phyloP scores from a whole-genome alignment of 805 yeast species.

The Pichia paraexigua region DNA sequence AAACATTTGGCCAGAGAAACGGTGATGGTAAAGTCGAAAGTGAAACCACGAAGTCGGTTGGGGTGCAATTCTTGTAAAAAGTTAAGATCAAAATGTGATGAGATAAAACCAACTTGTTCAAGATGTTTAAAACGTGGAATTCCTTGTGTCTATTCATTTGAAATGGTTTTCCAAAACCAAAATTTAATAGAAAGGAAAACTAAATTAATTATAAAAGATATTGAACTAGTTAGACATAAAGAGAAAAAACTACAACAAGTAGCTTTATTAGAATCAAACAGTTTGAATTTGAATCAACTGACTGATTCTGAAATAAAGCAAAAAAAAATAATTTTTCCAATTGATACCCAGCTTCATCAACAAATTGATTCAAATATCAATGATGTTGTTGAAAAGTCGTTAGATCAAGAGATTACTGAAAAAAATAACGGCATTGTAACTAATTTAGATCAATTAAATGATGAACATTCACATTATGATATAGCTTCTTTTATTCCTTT shows the following conservation, averaged over 20 bases:
- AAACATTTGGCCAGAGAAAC: not conserved
- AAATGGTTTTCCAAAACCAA: slow-evolving; percentile 6
- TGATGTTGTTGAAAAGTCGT: not conserved
- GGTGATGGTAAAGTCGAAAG: not conserved
- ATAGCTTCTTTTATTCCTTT: not conserved
- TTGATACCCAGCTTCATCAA: not conserved
- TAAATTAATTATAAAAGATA: slow-evolving; percentile 2
- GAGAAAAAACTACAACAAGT: not conserved
- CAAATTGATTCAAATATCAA: not conserved
- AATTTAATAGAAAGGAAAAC: not conserved
- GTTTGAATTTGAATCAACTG: not conserved
- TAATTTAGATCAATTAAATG: not conserved
- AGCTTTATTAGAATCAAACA: not conserved
- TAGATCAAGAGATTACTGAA: too few species aligned
- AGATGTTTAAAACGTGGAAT: slow-evolving; percentile 9
- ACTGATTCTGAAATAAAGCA: not conserved
- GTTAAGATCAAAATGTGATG: slow-evolving; percentile 19
- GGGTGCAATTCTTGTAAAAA: slow-evolving; percentile 15
- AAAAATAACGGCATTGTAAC: not conserved
- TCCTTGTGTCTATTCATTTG: slow-evolving; percentile 5
- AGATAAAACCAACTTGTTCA: slow-evolving; percentile 15
- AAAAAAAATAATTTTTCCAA: not conserved
- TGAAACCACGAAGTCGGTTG: slow-evolving; percentile 5
- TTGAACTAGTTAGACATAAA: not conserved
- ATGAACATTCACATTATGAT: not conserved